These are phyloP conservation scores for Lentinula boryana DNA, from an alignment of 768 basidiomycete genomes.

Conservation along the genomic window DNA sequence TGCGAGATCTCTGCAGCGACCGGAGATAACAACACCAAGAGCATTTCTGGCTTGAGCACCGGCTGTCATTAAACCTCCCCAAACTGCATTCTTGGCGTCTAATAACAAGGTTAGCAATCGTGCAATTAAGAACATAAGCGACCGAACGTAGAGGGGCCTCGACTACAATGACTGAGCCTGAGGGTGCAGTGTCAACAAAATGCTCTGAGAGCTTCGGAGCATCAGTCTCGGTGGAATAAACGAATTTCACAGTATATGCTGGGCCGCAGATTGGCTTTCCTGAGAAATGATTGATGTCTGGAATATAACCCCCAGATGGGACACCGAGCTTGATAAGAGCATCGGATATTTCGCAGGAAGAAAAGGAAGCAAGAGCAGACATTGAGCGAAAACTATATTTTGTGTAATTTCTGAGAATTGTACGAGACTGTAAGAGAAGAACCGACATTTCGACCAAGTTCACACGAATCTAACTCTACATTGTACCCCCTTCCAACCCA, in stretches of 20 bases:
- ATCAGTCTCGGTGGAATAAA: slow-evolving; percentile 45
- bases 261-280: slow-evolving; percentile 51
- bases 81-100: slow-evolving; percentile 78
- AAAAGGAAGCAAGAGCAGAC: not conserved
- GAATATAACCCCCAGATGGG: slow-evolving; percentile 71
- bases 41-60: slow-evolving; percentile 71
- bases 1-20: slow-evolving; percentile 76
- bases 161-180: slow-evolving; percentile 66
- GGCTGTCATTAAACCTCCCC: slow-evolving; percentile 91
- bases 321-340: slow-evolving; percentile 64
- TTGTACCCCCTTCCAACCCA: not conserved
- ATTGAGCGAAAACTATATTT: not conserved
- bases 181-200: slow-evolving; percentile 75
- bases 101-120: slow-evolving; percentile 3
- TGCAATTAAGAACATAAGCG: slow-evolving; percentile 7
- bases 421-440: not conserved
- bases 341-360: slow-evolving; percentile 5
- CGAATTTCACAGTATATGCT: slow-evolving; percentile 88
- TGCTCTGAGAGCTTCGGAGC: slow-evolving; percentile 65
- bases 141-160: slow-evolving; percentile 63
- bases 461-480: not conserved
- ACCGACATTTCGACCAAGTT: not conserved
- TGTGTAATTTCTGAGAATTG: not conserved
- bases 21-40: slow-evolving; percentile 75
- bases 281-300: slow-evolving; percentile 61